These are phyloP conservation scores for Saprolegnia diclina DNA, from an alignment of 352 stramenopile species.

Conservation along the genomic window DNA sequence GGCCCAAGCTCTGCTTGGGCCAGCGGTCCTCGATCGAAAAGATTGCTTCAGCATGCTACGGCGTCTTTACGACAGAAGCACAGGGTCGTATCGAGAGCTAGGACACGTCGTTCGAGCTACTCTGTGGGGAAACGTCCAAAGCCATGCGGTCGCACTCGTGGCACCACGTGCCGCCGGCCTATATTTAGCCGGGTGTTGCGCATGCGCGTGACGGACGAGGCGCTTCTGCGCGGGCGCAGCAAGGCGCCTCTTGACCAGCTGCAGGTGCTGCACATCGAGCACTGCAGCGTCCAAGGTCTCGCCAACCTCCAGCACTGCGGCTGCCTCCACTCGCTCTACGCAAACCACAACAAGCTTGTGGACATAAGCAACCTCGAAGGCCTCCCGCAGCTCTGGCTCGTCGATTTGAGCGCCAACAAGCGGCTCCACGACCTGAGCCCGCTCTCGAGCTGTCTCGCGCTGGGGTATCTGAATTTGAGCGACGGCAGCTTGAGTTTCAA, in stretches of 20 bases:
- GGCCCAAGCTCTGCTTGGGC: no score
- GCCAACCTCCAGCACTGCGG: conserved; percentile 42
- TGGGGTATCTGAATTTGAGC: conserved; percentile 57
- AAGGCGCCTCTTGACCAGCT: conserved; percentile 45
- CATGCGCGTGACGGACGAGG: conserved; percentile 20
- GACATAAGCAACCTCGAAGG: conserved; percentile 37
- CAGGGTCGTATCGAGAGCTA: no score
- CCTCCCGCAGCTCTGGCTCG: conserved; percentile 43
- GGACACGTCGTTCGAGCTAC: no score
- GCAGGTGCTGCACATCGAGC: conserved; percentile 48
- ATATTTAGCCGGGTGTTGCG: background rate
- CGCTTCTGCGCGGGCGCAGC: conserved; percentile 39
- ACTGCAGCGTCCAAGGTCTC: conserved; percentile 45
- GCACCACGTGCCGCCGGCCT: no score
- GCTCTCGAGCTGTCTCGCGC: conserved; percentile 40
- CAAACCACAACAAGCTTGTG: conserved; percentile 42
- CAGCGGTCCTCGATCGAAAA: no score
- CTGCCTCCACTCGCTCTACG: conserved; percentile 47
- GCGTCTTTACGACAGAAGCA: no score
- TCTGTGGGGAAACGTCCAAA: no score
- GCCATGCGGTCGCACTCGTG: no score
- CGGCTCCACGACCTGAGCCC: conserved; percentile 35
- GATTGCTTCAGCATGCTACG: no score
- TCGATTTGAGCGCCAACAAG: conserved; percentile 50
- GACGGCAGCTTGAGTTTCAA: conserved; percentile 42